These are phyloP conservation scores for Warburgia ugandensis DNA, from an alignment of 164 flowering plant species.

Conservation along the genomic window DNA sequence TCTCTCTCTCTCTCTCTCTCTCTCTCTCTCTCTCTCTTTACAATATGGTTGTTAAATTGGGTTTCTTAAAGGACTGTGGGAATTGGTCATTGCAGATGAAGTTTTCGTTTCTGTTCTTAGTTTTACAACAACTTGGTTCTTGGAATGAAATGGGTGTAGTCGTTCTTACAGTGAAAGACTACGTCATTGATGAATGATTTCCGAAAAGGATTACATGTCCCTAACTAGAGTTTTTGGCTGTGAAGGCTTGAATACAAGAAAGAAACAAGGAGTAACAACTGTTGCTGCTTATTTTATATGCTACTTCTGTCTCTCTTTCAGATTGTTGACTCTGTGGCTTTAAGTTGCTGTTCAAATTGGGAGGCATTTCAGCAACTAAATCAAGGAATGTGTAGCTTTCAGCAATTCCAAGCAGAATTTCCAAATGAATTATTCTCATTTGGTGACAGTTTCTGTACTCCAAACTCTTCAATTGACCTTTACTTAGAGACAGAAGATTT, in stretches of 20 bases:
- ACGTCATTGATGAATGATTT: too few relatives aligned
- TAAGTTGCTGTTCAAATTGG: slow-evolving; percentile 1
- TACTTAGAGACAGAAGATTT: slow-evolving; percentile 2
- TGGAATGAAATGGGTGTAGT: too few relatives aligned
- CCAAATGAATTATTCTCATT: slow-evolving; percentile 3
- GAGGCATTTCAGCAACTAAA: neutral
- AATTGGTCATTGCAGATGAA: neutral
- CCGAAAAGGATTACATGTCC: too few relatives aligned
- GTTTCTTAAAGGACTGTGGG: neutral
- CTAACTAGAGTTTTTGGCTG: too few relatives aligned
- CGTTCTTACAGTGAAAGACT: too few relatives aligned
- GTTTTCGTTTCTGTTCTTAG: neutral
- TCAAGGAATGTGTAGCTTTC: slow-evolving; percentile 1
- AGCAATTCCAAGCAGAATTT: slow-evolving; percentile 2
- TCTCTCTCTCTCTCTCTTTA: neutral
- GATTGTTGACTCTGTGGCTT: neutral
- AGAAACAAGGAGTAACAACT: too few relatives aligned
- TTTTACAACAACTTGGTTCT: neutral
- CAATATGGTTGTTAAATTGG: neutral
- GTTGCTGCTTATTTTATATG: neutral
- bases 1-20: neutral
- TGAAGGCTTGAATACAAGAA: too few relatives aligned
- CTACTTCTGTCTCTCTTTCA: neutral
- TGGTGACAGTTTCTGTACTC: neutral
- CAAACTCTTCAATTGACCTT: neutral